A percentile compares a stretch with the other conserved stretches of the same genome.
phyloP scores from a whole-genome alignment of 2,329 filamentous ascomycete species.

The Colletotrichum salicis region DNA sequence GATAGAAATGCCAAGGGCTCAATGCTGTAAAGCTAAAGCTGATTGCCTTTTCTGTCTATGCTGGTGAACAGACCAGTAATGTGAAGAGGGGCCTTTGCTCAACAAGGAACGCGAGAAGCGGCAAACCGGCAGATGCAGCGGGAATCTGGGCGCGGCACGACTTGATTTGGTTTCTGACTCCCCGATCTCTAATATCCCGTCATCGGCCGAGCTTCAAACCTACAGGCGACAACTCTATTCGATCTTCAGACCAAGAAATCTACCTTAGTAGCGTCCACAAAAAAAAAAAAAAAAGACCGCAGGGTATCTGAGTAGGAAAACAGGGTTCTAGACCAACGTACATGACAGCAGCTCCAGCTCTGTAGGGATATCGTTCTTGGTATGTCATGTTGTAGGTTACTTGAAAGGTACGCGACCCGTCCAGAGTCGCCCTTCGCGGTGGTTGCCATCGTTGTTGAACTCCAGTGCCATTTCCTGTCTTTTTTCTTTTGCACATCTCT shows the following conservation, averaged over 20 bases:
- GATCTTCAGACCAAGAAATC: not conserved
- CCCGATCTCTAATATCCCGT: not conserved
- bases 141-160: not conserved
- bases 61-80: not conserved
- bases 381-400: not conserved
- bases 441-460: not conserved
- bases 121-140: not conserved
- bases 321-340: not conserved
- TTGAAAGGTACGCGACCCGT: not conserved
- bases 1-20: not conserved
- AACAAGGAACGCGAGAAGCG: not conserved
- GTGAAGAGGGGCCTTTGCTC: not conserved
- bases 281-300: not conserved
- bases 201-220: constrained; percentile 14
- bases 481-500: not conserved
- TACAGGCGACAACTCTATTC: constrained; percentile 3
- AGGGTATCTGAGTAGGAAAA: not conserved
- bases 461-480: not conserved
- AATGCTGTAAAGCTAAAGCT: constrained; percentile 5
- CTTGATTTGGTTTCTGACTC: constrained; percentile 7
- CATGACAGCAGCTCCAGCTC: not conserved
- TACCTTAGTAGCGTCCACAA: not conserved
- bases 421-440: too few relatives aligned
- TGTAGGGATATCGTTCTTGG: not conserved
- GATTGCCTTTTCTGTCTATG: constrained; percentile 10